Evolutionary conservation across 306 rosid species (phyloP).

Genomic region (Senna tora): DNA sequence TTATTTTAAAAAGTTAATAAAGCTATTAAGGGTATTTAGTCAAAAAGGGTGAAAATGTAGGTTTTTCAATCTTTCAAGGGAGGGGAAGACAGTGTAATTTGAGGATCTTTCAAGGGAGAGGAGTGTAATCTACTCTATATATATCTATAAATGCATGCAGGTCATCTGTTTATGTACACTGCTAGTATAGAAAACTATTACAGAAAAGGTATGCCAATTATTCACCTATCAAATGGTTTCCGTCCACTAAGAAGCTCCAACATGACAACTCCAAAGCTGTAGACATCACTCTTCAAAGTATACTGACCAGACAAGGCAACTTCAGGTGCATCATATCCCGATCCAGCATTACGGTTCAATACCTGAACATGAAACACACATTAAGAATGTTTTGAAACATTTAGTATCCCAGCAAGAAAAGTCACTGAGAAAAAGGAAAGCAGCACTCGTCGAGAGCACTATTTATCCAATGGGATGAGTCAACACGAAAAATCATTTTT

Average conservation of each 20-base stretch:
- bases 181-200: conserved; percentile 25
- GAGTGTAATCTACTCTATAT: no score
- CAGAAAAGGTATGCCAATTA: neutral
- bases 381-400: conserved; percentile 12
- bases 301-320: conserved; percentile 78
- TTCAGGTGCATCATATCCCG: conserved; percentile 92
- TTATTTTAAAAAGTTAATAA: no score
- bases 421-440: conserved; percentile 27
- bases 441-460: neutral
- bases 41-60: no score
- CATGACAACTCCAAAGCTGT: conserved; percentile 96
- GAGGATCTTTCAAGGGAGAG: no score
- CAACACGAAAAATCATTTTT: neutral
- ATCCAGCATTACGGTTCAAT: conserved; percentile 67
- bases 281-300: conserved; percentile 85
- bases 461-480: conserved; percentile 24
- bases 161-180: conserved; percentile 17
- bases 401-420: conserved; percentile 10
- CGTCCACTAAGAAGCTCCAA: conserved; percentile 93
- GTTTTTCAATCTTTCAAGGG: no score
- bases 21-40: no score
- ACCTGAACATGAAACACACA: conserved; percentile 46
- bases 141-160: neutral
- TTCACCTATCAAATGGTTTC: conserved; percentile 86
- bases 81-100: no score